Conservation (phyloP, 805 yeast species). For the Yamadazyma insecticola region DNA sequence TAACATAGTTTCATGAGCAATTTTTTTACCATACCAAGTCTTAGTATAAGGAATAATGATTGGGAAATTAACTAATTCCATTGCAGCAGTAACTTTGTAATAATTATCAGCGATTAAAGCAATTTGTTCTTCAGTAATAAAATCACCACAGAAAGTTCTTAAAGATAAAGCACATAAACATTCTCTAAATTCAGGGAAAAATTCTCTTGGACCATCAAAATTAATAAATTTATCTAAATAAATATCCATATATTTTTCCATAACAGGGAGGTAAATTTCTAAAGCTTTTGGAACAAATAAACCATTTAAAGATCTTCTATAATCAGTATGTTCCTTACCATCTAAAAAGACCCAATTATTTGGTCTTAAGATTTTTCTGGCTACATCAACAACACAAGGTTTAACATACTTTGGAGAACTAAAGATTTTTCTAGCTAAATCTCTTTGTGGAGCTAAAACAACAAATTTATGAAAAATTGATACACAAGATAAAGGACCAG, state of each 20-base stretch:
- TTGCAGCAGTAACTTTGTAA: conserved; percentile 88
- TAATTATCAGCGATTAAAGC: conserved; percentile 87
- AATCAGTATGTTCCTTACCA: conserved; percentile 93
- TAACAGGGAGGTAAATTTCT: conserved; percentile 76
- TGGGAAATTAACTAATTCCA: conserved; percentile 97
- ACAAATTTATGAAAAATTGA: conserved; percentile 98
- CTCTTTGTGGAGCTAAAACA: conserved; percentile 86
- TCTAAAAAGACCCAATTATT: conserved; percentile 97
- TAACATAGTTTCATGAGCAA: conserved; percentile 92
- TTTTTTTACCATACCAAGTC: conserved; percentile 94
- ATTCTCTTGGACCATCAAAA: conserved; percentile 62
- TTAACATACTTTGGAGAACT: conserved; percentile 83
- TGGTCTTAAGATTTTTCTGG: conserved; percentile 88
- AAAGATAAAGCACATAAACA: conserved; percentile 91
- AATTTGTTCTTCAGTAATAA: conserved; percentile 89
- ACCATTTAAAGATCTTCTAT: conserved; percentile 86
- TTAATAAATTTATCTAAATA: conserved; percentile 69
- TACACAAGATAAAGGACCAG: conserved; percentile 93
- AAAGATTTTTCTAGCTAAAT: conserved; percentile 80
- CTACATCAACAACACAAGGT: conserved; percentile 98
- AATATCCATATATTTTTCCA: conserved; percentile 78
- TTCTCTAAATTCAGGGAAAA: conserved; percentile 93
- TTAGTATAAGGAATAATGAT: conserved; percentile 93
- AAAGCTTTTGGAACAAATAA: conserved; percentile 82
- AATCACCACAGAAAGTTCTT: conserved; percentile 93